Evolutionary conservation across 2,329 filamentous ascomycete genomes (phyloP).

Genomic region (Ascochyta fabae): DNA sequence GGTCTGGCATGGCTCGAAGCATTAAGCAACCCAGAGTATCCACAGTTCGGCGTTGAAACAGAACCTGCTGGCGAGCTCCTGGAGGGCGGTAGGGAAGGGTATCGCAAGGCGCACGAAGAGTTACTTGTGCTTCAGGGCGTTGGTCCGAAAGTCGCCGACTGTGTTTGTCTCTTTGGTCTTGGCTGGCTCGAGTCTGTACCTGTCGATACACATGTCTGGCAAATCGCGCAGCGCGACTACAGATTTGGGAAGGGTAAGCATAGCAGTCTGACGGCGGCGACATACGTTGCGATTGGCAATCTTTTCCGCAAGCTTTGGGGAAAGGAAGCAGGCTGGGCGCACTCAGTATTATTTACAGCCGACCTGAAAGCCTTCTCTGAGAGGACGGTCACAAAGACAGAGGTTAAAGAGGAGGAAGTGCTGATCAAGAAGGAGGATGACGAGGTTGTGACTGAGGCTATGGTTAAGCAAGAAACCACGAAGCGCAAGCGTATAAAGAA

Average conservation of each 20-base stretch:
- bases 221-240: slow-evolving; percentile 96
- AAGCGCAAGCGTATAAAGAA: slow-evolving; percentile 43
- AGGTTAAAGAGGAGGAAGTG: slow-evolving; percentile 55
- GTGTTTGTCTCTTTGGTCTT: slow-evolving; percentile 93
- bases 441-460: slow-evolving; percentile 16
- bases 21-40: slow-evolving; percentile 78
- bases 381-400: slow-evolving; percentile 58
- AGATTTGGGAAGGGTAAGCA: slow-evolving; percentile 83
- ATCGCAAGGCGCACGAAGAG: slow-evolving; percentile 79
- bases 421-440: slow-evolving; percentile 45
- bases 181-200: slow-evolving; percentile 96
- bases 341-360: slow-evolving; percentile 94
- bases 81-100: slow-evolving; percentile 66
- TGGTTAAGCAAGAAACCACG: slow-evolving; percentile 44
- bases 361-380: slow-evolving; percentile 86
- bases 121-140: slow-evolving; percentile 84
- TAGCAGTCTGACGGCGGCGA: slow-evolving; percentile 84
- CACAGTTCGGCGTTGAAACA: slow-evolving; percentile 60
- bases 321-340: slow-evolving; percentile 93
- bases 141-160: slow-evolving; percentile 95
- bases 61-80: slow-evolving; percentile 56
- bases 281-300: slow-evolving; percentile 88
- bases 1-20: slow-evolving; percentile 73
- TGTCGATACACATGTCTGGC: slow-evolving; percentile 97
- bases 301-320: slow-evolving; percentile 92